Conservation (phyloP, 805 yeast species). For the Ogataea sp. region DNA sequence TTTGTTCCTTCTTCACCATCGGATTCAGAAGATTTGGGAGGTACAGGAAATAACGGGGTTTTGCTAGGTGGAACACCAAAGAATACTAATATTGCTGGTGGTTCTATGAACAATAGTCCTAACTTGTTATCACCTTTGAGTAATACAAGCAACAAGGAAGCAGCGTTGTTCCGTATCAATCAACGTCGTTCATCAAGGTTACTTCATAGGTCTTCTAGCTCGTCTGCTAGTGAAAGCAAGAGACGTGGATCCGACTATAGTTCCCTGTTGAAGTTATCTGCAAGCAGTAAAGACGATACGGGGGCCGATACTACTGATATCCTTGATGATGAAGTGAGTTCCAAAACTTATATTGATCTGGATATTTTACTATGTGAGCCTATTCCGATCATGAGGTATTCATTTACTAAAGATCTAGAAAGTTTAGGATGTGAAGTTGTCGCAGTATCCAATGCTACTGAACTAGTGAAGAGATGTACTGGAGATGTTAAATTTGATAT, state of each 20-base stretch:
- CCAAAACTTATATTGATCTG: too few species aligned
- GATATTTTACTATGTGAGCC: conserved; percentile 83
- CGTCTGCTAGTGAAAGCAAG: conserved; percentile 6
- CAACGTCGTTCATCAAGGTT: conserved; percentile 44
- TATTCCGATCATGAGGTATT: conserved; percentile 70
- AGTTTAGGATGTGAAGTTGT: conserved; percentile 75
- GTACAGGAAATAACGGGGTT: too few species aligned
- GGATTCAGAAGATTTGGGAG: conserved; percentile 54
- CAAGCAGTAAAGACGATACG: too few species aligned
- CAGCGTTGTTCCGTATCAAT: conserved; percentile 44
- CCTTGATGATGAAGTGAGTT: neutral
- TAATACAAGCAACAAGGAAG: conserved; percentile 22
- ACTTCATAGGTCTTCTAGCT: conserved; percentile 14
- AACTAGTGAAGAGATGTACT: conserved; percentile 70
- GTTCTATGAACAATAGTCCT: neutral
- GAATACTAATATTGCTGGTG: neutral
- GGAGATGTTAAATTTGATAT: conserved; percentile 80
- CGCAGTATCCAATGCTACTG: conserved; percentile 72
- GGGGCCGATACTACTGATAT: too few species aligned
- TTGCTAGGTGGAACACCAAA: too few species aligned
- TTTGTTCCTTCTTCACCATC: conserved; percentile 52
- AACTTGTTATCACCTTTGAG: neutral
- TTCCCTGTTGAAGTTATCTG: too few species aligned
- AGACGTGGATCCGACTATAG: neutral
- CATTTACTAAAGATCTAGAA: conserved; percentile 55